Evolutionary conservation across 208 protist genomes (phyloP).

Genomic region (Baffinella frigidus): DNA sequence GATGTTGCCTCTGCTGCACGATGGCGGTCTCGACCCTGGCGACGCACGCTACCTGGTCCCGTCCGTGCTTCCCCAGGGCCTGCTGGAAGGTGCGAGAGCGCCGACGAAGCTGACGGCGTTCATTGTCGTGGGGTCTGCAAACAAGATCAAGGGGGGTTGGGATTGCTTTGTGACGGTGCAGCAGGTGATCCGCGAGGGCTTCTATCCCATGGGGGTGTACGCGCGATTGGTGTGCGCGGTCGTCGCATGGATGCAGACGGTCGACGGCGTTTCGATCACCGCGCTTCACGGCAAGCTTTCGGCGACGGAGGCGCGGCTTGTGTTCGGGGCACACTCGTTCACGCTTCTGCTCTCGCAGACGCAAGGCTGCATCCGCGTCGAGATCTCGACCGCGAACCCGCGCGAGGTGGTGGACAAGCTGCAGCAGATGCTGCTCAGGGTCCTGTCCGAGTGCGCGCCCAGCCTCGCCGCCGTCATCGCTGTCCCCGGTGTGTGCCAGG

Average conservation of each 20-base stretch:
- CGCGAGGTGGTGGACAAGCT: not conserved
- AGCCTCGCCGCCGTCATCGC: not conserved
- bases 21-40: not conserved
- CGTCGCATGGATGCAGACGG: not conserved
- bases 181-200: not conserved
- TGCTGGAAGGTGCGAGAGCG: not conserved
- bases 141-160: too few relatives aligned
- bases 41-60: not conserved
- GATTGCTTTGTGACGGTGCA: too few relatives aligned
- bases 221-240: not conserved
- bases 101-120: not conserved
- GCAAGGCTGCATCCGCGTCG: not conserved
- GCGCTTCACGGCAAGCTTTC: not conserved
- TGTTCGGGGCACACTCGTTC: conserved; percentile 39
- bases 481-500: too few relatives aligned
- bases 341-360: not conserved
- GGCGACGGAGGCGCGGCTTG: not conserved
- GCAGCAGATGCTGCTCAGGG: not conserved
- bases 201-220: not conserved
- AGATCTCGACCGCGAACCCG: not conserved
- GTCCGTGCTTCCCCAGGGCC: not conserved
- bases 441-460: not conserved
- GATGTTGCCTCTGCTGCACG: not conserved
- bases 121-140: not conserved
- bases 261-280: too few relatives aligned